Evolutionary conservation across 495 filamentous ascomycete species (phyloP), one percentile per base, ranked within the genome.

Genomic region (Aeminium ludgeri): DNA sequence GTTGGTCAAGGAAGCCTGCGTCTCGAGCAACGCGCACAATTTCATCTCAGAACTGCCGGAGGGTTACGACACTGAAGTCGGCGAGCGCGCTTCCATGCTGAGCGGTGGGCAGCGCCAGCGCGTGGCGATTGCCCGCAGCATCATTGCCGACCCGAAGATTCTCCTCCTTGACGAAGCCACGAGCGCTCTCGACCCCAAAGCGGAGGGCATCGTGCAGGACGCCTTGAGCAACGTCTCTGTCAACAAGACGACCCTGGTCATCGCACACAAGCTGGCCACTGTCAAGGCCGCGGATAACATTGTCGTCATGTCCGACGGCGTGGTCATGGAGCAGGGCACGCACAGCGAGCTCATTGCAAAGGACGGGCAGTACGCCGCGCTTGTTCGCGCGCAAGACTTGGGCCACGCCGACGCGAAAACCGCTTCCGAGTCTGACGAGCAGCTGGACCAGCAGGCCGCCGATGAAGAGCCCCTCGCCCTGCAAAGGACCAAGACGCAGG

Each of bases 91-190:
- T 8, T 19, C 27, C 30, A 46, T 46, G 45, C 36, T 58, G 27
- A 53, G 48, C 25, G 54, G 53, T 23, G 55, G 55, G 2, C 30
- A 46, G 29, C 19, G 51, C 28, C 55, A 58, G 41, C 40, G 55
- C 16, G 30, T 58, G 20, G 46, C 55, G 11, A 58, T 58, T 30
- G 55, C 55, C 30, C 32, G 55, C 10, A 48, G 43, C 40, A 56
- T 58, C 45, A 45, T 56, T 18, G 38, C 38, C 8, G 35, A 54
- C 35, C 54, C 55, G 19, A 39, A 37, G 23, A 42, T 58, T 25
- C 34, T 58, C 20, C 40, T 58, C 11, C 43, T 56, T 8, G 55
- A 58, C 36, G 55, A 58, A 45, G 55, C 55, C 12, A 58, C 55
- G 10, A 44, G 36, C 28, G 55, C 55, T 2, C 48, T 58, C 7